phyloP scores from a whole-genome alignment of 2,329 filamentous ascomycete genomes.

The Ophiostoma populinum region DNA sequence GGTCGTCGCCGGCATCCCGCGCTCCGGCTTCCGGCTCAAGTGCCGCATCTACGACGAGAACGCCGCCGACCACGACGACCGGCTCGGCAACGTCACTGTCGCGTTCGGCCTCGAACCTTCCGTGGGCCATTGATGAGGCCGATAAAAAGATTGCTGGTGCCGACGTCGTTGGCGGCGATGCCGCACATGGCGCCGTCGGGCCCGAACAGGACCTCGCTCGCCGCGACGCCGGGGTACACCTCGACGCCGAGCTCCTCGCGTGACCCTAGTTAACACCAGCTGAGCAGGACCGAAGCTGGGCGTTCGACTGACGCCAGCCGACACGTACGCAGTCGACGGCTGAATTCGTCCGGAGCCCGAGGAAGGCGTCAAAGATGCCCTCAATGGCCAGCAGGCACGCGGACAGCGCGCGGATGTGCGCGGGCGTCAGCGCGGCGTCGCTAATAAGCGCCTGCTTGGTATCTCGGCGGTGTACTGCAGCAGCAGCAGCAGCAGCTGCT shows the following conservation, averaged over 20 bases:
- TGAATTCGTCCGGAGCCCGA: too few species aligned
- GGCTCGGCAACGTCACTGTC: slow-evolving; percentile 72
- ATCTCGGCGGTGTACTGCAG: slow-evolving; percentile 27
- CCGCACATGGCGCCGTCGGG: slow-evolving; percentile 77
- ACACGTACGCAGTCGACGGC: too few species aligned
- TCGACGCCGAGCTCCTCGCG: slow-evolving; percentile 94
- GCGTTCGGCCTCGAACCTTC: too few species aligned
- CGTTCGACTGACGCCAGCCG: too few species aligned
- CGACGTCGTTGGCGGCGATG: slow-evolving; percentile 90
- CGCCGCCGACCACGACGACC: slow-evolving; percentile 67
- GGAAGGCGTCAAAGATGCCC: slow-evolving; percentile 45
- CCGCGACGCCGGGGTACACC: slow-evolving; percentile 89
- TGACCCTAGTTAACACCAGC: too few species aligned
- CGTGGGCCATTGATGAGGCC: too few species aligned
- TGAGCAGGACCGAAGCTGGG: too few species aligned
- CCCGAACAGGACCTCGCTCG: slow-evolving; percentile 78
- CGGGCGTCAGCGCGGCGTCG: slow-evolving; percentile 27
- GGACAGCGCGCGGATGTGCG: slow-evolving; percentile 49
- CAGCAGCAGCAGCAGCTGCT: too few species aligned
- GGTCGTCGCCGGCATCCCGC: slow-evolving; percentile 73
- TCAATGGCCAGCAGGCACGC: slow-evolving; percentile 49
- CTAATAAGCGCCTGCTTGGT: slow-evolving; percentile 25
- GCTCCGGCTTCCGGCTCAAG: slow-evolving; percentile 58
- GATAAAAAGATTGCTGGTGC: too few species aligned
- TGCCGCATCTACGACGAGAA: slow-evolving; percentile 85